phyloP scores from a whole-genome alignment of 2,329 filamentous ascomycete genomes.

The Alternaria sp. region DNA sequence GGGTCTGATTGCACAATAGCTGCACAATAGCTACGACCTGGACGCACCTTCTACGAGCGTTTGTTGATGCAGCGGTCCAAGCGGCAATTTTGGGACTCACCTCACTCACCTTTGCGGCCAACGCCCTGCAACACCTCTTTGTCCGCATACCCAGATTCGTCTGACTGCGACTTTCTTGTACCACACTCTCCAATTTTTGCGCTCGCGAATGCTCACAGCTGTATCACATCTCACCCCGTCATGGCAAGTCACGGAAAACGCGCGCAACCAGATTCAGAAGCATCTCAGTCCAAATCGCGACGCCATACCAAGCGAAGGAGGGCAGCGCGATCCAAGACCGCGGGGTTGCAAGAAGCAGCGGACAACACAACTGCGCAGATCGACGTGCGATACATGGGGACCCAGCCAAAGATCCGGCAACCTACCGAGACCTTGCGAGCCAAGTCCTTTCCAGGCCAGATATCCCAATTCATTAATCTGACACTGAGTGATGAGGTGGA shows the following conservation, averaged over 20 bases:
- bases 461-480: not conserved
- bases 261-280: not conserved
- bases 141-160: not conserved
- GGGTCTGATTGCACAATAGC: constrained; percentile 1
- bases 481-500: not conserved
- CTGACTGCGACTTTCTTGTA: not conserved
- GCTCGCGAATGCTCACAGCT: not conserved
- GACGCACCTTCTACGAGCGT: not conserved
- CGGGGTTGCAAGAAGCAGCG: not conserved
- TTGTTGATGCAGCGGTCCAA: not conserved
- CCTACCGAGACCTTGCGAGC: not conserved
- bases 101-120: not conserved
- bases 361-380: not conserved
- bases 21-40: not conserved
- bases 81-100: constrained; percentile 3
- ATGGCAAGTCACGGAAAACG: not conserved
- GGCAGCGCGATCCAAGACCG: not conserved
- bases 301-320: not conserved
- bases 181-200: not conserved
- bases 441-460: not conserved
- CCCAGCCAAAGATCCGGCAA: not conserved
- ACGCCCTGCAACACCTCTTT: not conserved
- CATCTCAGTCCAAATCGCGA: not conserved
- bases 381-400: not conserved
- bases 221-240: not conserved